A percentile compares a stretch with the other conserved stretches of the same genome.
These are phyloP conservation scores for Monosporozyma siamensis DNA, from an alignment of 805 yeast species.

Conservation along the genomic window DNA sequence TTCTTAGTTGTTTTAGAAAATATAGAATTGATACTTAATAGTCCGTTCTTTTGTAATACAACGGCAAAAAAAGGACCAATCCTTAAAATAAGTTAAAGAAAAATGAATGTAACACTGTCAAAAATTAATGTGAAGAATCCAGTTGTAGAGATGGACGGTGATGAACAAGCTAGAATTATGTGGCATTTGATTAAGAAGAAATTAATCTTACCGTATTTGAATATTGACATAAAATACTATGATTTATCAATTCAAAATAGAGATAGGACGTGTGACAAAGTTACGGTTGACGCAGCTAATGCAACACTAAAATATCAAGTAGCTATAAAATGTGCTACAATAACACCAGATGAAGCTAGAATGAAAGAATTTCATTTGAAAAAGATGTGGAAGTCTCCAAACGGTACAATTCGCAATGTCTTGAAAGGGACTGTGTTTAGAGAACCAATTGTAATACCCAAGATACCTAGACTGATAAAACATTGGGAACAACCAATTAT, in stretches of 20 bases:
- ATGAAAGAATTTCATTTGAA: conserved; percentile 83
- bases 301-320: conserved; percentile 85
- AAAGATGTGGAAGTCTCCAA: conserved; percentile 96
- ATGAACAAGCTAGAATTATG: conserved; percentile 92
- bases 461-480: conserved; percentile 78
- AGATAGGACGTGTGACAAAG: conserved; percentile 79
- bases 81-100: too few relatives aligned
- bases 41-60: too few relatives aligned
- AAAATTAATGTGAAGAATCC: conserved; percentile 75
- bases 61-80: too few relatives aligned
- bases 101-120: background rate
- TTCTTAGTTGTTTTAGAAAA: too few relatives aligned
- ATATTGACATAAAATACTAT: conserved; percentile 81
- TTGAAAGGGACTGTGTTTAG: conserved; percentile 95
- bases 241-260: conserved; percentile 82
- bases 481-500: conserved; percentile 93
- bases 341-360: conserved; percentile 92
- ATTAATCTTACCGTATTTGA: conserved; percentile 74
- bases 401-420: conserved; percentile 92
- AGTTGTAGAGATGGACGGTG: conserved; percentile 95
- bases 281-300: conserved; percentile 79
- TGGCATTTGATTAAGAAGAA: conserved; percentile 85
- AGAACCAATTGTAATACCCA: conserved; percentile 86
- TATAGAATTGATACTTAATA: too few relatives aligned
- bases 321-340: conserved; percentile 95